phyloP scores from a whole-genome alignment of 1,139 yeast genomes.

The Saccharomyces hybrid region DNA sequence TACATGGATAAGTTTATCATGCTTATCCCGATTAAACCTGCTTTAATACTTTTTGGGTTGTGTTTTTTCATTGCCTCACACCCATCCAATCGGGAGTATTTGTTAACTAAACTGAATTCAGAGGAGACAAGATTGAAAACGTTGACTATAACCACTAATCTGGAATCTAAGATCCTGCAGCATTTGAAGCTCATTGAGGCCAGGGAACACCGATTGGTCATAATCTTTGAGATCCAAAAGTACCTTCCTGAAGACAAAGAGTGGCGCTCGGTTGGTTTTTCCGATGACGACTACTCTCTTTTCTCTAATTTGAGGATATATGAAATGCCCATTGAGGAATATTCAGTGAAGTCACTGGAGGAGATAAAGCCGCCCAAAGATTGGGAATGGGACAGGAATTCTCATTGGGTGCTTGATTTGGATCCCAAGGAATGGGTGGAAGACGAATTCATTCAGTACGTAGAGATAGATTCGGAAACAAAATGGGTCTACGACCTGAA shows the following conservation, averaged over 20 bases:
- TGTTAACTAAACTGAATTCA: conserved; percentile 43
- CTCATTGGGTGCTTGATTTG: conserved; percentile 54
- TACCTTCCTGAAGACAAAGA: conserved; percentile 42
- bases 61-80: conserved; percentile 40
- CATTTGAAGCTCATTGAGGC: conserved; percentile 34
- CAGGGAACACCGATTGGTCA: conserved; percentile 40
- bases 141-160: conserved; percentile 39
- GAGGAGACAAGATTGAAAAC: conserved; percentile 55
- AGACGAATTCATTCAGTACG: conserved; percentile 45
- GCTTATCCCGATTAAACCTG: conserved; percentile 36
- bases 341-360: conserved; percentile 30
- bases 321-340: conserved; percentile 18
- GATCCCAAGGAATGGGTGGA: conserved; percentile 54
- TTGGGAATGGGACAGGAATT: conserved; percentile 45
- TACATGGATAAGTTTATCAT: conserved; percentile 30
- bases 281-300: conserved; percentile 46
- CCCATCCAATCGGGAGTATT: conserved; percentile 43
- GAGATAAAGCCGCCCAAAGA: conserved; percentile 48
- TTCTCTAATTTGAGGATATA: conserved; percentile 35
- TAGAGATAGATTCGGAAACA: conserved; percentile 55
- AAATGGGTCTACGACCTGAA: conserved; percentile 69
- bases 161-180: conserved; percentile 37
- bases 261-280: conserved; percentile 57
- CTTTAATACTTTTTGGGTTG: conserved; percentile 46
- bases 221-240: conserved; percentile 65